Conservation (phyloP, 129 eudicot species). For the Flaveria ramosissima region DNA sequence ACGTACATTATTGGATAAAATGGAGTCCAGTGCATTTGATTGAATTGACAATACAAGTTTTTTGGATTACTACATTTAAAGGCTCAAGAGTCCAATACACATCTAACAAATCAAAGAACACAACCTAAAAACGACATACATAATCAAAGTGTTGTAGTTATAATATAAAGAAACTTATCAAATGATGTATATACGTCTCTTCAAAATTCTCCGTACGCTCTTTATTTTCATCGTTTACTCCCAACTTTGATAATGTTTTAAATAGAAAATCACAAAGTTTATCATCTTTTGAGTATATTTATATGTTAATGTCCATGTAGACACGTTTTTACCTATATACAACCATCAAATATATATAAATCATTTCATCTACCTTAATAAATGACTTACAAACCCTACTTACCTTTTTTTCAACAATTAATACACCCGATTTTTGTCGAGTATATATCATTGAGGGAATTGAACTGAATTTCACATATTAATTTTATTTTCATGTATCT, state of each 20-base stretch:
- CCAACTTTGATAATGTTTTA: neutral
- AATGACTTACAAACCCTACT: too few relatives aligned
- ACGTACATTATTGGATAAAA: conserved; percentile 2
- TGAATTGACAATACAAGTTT: neutral
- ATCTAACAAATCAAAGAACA: neutral
- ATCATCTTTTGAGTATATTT: neutral
- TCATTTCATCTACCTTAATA: too few relatives aligned
- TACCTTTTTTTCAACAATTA: too few relatives aligned
- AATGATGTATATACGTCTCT: too few relatives aligned
- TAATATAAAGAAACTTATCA: neutral
- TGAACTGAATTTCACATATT: too few relatives aligned
- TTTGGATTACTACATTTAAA: neutral
- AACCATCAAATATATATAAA: too few relatives aligned
- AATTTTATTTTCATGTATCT: too few relatives aligned
- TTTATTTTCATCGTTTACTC: neutral
- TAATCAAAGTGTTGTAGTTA: neutral
- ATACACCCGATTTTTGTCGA: too few relatives aligned
- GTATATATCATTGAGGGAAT: too few relatives aligned
- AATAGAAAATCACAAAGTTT: neutral
- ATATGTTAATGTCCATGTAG: too few relatives aligned
- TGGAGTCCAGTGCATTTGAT: neutral
- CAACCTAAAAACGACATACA: neutral
- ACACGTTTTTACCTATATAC: too few relatives aligned
- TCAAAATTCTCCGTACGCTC: neutral
- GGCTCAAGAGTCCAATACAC: neutral